A percentile compares a stretch with the other conserved stretches of the same genome.
Conservation (phyloP, 306 rosid species). For the Morella rubra region DNA sequence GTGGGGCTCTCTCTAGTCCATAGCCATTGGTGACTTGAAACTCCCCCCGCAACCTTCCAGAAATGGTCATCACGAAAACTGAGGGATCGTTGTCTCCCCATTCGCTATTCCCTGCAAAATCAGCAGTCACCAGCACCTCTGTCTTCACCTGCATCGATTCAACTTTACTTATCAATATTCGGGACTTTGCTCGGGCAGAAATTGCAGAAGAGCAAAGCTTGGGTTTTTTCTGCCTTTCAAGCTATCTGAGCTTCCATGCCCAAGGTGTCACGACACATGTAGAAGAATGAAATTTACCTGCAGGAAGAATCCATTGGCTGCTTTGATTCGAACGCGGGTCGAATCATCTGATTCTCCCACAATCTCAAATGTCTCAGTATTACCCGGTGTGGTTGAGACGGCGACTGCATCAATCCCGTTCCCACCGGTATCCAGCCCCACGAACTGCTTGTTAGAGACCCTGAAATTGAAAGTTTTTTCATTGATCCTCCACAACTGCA, state of each 20-base stretch:
- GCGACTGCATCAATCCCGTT: constrained; percentile 50
- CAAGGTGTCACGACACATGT: background rate
- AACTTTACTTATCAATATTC: background rate
- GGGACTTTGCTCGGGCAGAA: background rate
- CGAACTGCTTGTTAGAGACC: constrained; percentile 58
- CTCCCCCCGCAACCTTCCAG: constrained; percentile 46
- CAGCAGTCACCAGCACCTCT: constrained; percentile 55
- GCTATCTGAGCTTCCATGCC: background rate
- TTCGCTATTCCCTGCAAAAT: constrained; percentile 37
- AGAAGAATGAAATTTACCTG: constrained; percentile 37
- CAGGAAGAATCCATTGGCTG: constrained; percentile 60
- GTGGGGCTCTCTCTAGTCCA: constrained; percentile 51
- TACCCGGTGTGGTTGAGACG: constrained; percentile 31
- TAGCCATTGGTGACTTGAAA: constrained; percentile 73
- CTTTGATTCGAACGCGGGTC: constrained; percentile 53
- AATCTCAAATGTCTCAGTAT: constrained; percentile 41
- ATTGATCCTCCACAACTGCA: constrained; percentile 73
- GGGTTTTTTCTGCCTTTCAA: constrained; percentile 12
- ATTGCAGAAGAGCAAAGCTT: background rate
- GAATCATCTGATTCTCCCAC: constrained; percentile 40
- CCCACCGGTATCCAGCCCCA: constrained; percentile 42
- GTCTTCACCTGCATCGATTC: constrained; percentile 48
- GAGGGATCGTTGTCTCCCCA: constrained; percentile 70
- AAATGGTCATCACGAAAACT: constrained; percentile 37
- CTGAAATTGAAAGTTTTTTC: constrained; percentile 51